These are phyloP conservation scores for Claviceps fusiformis DNA, from an alignment of 2,329 filamentous ascomycete species.

Conservation along the genomic window DNA sequence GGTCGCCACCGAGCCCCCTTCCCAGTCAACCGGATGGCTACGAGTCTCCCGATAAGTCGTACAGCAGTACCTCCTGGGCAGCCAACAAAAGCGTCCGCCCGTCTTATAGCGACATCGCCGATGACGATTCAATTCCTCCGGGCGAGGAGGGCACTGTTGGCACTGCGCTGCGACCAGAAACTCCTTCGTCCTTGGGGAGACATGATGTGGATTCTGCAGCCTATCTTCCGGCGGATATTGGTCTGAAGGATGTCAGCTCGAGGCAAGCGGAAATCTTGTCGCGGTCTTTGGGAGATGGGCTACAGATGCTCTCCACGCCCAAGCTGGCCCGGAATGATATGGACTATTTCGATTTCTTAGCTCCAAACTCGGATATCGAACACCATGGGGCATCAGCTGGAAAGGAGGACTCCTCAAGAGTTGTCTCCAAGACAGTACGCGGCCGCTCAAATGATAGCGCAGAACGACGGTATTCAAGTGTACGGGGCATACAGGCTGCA, in stretches of 20 bases:
- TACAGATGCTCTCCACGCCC: constrained; percentile 1
- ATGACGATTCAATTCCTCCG: constrained; percentile 9
- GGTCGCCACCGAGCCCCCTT: constrained; percentile 39
- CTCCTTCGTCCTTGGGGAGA: background rate
- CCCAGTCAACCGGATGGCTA: constrained; percentile 28
- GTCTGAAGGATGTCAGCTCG: background rate
- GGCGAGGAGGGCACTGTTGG: constrained; percentile 2
- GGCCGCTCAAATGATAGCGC: background rate
- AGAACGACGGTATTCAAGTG: background rate
- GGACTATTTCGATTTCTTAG: background rate
- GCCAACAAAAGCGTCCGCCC: constrained; percentile 24
- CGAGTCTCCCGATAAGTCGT: constrained; percentile 15
- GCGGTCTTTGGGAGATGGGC: constrained; percentile 6
- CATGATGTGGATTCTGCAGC: constrained; percentile 1
- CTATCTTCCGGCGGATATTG: background rate
- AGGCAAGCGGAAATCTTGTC: background rate
- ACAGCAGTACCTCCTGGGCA: constrained; percentile 23
- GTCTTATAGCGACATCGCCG: constrained; percentile 24
- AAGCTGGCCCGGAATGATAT: background rate
- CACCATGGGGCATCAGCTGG: background rate
- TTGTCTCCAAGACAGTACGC: background rate
- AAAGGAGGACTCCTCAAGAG: background rate
- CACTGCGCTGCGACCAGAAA: background rate
- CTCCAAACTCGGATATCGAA: background rate
- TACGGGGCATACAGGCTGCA: background rate